These are phyloP conservation scores for Calcarisporium arbuscula DNA, from an alignment of 2,329 filamentous ascomycete genomes.

Conservation along the genomic window DNA sequence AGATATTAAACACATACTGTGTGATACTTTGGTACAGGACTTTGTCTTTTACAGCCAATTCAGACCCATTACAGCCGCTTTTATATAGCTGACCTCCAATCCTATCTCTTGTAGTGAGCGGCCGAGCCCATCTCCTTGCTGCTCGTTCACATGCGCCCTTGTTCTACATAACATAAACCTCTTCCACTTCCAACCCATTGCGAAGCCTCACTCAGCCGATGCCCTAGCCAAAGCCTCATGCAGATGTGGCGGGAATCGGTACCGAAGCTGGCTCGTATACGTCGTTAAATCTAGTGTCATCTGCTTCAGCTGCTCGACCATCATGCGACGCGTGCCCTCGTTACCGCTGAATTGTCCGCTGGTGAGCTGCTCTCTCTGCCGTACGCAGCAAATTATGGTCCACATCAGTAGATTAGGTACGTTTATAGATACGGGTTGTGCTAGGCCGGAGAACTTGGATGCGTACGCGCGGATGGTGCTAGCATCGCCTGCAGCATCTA, in stretches of 20 bases:
- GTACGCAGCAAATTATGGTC: slow-evolving; percentile 81
- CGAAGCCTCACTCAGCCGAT: slow-evolving; percentile 53
- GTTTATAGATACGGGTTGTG: slow-evolving; percentile 78
- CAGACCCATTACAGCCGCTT: too few species aligned
- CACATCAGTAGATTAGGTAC: slow-evolving; percentile 89
- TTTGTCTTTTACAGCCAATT: too few species aligned
- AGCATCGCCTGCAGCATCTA: slow-evolving; percentile 68
- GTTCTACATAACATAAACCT: too few species aligned
- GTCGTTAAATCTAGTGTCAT: slow-evolving; percentile 88
- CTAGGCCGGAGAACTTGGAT: slow-evolving; percentile 70
- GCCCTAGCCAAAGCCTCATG: slow-evolving; percentile 84
- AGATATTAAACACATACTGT: too few species aligned
- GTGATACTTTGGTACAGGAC: too few species aligned
- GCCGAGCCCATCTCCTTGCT: too few species aligned
- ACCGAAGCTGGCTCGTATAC: slow-evolving; percentile 87
- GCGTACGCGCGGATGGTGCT: slow-evolving; percentile 73
- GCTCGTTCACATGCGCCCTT: too few species aligned
- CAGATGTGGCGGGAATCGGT: slow-evolving; percentile 78
- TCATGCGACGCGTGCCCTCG: slow-evolving; percentile 54
- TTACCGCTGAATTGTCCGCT: slow-evolving; percentile 69
- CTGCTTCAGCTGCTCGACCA: slow-evolving; percentile 67
- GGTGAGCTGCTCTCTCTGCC: slow-evolving; percentile 66
- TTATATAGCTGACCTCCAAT: too few species aligned
- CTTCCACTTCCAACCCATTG: not conserved
- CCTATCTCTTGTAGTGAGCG: too few species aligned